Base-by-base conservation (phyloP, 2,329 filamentous ascomycete species). In the Fusarium avenaceum region DNA sequence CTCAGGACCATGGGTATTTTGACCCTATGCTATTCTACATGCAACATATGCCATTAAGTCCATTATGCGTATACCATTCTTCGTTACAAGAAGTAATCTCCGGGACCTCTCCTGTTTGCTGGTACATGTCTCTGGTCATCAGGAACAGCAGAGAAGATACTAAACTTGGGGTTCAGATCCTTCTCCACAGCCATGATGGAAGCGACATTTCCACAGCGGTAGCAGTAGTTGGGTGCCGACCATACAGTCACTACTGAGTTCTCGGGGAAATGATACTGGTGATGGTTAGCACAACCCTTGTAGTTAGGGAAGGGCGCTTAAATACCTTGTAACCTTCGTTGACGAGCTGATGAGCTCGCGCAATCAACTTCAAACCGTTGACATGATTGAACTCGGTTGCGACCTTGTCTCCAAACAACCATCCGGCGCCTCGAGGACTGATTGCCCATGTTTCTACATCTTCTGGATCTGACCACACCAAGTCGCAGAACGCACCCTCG, bases 381-480 rank as follows among this genome's bases (percentile, higher is more conserved):
- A 99, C 94, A 75, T 97, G 93, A 67, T 99, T 90, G 79, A 99
- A 99, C 78, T 99, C 97, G 71, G 91, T 96, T 44, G 97, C 96
- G 20, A 99, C 96, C 82, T 98, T 96, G 57, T 96, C 94, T 33
- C 96, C 96, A 79, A 99, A 99, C 1, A 97, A 93, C 84, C 97
- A 99, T 1, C 96, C 96, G n/a, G 96, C 96, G 35, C 96, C 96
- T 73, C 96, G 87, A 9, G 96, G 96, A 59, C 93, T 97, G 60
- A 99, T 88, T 17, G 93, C 95, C 86, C 97, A 99, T 69, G 97
- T 96, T 75, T 98, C 95, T 49, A 96, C 90, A 71, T 99, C 96
- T 76, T 99, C 96, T 2, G 96, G 96, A 77, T 99, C 96, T 55
- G 93, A 97, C 96, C 96, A 99, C 8, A 99, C 96, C 39, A 99